Conservation (phyloP, 192 early-diverging fungal species). For the Coemansia sp. region DNA sequence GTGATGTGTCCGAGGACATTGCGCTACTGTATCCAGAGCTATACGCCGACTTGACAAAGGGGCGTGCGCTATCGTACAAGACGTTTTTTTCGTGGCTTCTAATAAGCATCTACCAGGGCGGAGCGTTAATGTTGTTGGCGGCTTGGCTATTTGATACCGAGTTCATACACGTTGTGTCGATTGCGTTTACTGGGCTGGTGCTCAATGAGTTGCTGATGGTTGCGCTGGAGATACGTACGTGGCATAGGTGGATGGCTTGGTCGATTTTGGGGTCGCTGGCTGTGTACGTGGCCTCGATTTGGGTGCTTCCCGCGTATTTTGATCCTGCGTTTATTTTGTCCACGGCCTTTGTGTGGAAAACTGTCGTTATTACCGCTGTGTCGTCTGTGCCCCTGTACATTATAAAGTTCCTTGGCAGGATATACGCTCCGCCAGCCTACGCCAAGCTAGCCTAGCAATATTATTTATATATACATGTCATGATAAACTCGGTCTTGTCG, state of each 20-base stretch:
- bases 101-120: slow-evolving; percentile 95
- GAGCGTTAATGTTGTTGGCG: slow-evolving; percentile 91
- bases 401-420: slow-evolving; percentile 73
- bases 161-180: slow-evolving; percentile 92
- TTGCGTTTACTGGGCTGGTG: slow-evolving; percentile 91
- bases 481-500: slow-evolving; percentile 24
- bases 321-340: slow-evolving; percentile 86
- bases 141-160: slow-evolving; percentile 94
- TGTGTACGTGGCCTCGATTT: slow-evolving; percentile 87
- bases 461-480: background rate
- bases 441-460: slow-evolving; percentile 66
- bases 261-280: slow-evolving; percentile 76
- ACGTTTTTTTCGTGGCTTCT: slow-evolving; percentile 95
- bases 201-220: slow-evolving; percentile 97
- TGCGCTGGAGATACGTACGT: slow-evolving; percentile 87
- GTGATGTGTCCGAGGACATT: slow-evolving; percentile 84
- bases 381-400: slow-evolving; percentile 85
- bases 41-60: slow-evolving; percentile 93
- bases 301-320: slow-evolving; percentile 86
- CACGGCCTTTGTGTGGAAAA: slow-evolving; percentile 84
- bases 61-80: slow-evolving; percentile 83
- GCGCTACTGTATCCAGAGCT: slow-evolving; percentile 91
- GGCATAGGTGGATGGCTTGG: slow-evolving; percentile 89
- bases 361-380: slow-evolving; percentile 81
- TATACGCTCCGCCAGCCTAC: slow-evolving; percentile 84